phyloP scores from a whole-genome alignment of 768 basidiomycete genomes.

The Amanita polypyramis region DNA sequence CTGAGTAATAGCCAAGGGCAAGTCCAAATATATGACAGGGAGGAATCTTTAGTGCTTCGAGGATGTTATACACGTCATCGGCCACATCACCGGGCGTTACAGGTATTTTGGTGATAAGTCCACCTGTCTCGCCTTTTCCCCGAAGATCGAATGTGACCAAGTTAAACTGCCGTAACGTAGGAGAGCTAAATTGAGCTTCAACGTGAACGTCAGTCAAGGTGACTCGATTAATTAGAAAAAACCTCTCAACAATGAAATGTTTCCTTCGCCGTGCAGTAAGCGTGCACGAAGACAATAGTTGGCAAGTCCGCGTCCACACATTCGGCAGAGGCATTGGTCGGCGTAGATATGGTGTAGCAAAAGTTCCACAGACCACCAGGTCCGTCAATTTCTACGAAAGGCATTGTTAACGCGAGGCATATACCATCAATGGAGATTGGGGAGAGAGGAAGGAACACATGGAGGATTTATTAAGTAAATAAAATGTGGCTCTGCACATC shows the following conservation, averaged over 20 bases:
- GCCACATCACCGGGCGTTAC: slow-evolving; percentile 22
- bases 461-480: too few relatives aligned
- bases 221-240: neutral
- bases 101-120: slow-evolving; percentile 13
- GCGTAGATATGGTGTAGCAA: slow-evolving; percentile 1
- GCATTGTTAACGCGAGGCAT: neutral
- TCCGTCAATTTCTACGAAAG: neutral
- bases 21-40: slow-evolving; percentile 26
- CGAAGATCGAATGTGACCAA: slow-evolving; percentile 25
- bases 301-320: neutral
- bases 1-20: slow-evolving; percentile 23
- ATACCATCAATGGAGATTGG: too few relatives aligned
- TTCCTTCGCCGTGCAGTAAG: neutral
- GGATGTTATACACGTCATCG: slow-evolving; percentile 20
- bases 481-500: too few relatives aligned
- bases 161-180: slow-evolving; percentile 25
- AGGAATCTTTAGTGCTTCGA: slow-evolving; percentile 24
- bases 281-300: neutral
- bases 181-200: slow-evolving; percentile 25
- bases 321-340: neutral
- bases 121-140: slow-evolving; percentile 21
- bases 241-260: neutral
- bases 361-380: neutral
- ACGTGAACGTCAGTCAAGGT: neutral
- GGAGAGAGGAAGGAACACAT: too few relatives aligned